Evolutionary conservation across 2,329 filamentous ascomycete genomes (phyloP), one percentile per base, ranked within the genome.

Genomic region (Macroventuria anomochaeta): DNA sequence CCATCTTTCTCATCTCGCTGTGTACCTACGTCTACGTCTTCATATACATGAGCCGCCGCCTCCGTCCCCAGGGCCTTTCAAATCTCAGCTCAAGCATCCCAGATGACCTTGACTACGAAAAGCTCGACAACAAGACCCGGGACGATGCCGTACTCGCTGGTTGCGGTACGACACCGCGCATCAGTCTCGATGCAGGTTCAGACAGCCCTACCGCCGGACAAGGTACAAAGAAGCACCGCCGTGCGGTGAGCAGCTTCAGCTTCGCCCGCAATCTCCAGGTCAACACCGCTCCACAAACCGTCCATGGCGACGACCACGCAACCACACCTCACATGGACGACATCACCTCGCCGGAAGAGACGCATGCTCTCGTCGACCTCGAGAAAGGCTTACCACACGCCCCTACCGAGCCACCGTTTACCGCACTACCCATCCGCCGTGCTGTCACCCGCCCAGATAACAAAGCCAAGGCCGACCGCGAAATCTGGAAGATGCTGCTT

Each of bases 1-100:
- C 71, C 13, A 76, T 80, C 32, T 77, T 80, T 43, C 55, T 76
- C 31, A 61, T 63, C 7, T 77, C 76, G 0, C 69, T 79, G 15
- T 62, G 53, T 29, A 77, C 79, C 17, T 80, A 80, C 51, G 63
- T 71, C 1, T 79, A 77, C 47, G 73, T 81, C 17, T 79, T 77
- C 60, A 56, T 72, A 36, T 73, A 73, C 51, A 65, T 77, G 25
- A 44, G 37, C 31, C 53, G 54, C 25, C 57, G 57, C 13, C 38
- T 59, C 8, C 46, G 48, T n/a, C 56, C 56, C n/a, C 42, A 58
- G 21, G 23, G 33, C 18, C 26, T 55, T 0, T 51, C 53, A 5
- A 46, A 46, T 17, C n/a, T 50, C 17, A 54, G 25, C 41, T 39
- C 49, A 3, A 57, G 12, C 34, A 50, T 40, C 7, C 44, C 50